Conservation (phyloP, 2,329 filamentous ascomycete genomes). For the Xylogone sp. region DNA sequence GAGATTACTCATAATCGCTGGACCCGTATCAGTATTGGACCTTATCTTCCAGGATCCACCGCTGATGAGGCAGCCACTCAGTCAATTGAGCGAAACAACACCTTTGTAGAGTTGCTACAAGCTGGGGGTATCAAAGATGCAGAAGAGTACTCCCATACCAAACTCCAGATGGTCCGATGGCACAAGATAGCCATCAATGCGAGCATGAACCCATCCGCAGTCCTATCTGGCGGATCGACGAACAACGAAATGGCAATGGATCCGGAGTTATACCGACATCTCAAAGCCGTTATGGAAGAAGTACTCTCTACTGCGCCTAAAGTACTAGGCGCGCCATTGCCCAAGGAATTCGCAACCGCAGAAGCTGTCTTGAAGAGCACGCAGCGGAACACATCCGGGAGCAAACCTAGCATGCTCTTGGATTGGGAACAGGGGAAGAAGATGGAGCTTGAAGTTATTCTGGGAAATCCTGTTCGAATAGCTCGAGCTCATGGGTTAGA, state of each 20-base stretch:
- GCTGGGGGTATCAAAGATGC: slow-evolving; percentile 61
- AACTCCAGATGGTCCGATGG: slow-evolving; percentile 68
- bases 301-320: slow-evolving; percentile 60
- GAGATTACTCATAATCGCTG: slow-evolving; percentile 67
- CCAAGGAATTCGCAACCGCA: slow-evolving; percentile 54
- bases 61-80: slow-evolving; percentile 13
- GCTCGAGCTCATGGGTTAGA: slow-evolving; percentile 46
- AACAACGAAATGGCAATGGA: slow-evolving; percentile 66
- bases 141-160: slow-evolving; percentile 59
- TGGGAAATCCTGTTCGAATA: slow-evolving; percentile 51
- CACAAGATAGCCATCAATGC: slow-evolving; percentile 77
- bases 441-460: slow-evolving; percentile 54
- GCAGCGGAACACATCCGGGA: slow-evolving; percentile 57
- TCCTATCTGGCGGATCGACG: slow-evolving; percentile 59
- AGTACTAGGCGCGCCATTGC: slow-evolving; percentile 59
- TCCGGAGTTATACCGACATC: slow-evolving; percentile 56
- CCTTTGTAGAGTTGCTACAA: slow-evolving; percentile 41
- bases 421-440: slow-evolving; percentile 49
- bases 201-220: slow-evolving; percentile 69
- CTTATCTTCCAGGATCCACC: slow-evolving; percentile 51
- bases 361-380: slow-evolving; percentile 62
- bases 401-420: slow-evolving; percentile 48
- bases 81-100: slow-evolving; percentile 28
- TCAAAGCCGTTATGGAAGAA: slow-evolving; percentile 66
- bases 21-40: slow-evolving; percentile 68